Percentiles rank a stretch among this genome's conserved stretches.
Evolutionary conservation across 495 filamentous ascomycete species (phyloP).

Genomic region (Penicillium riverlandense): DNA sequence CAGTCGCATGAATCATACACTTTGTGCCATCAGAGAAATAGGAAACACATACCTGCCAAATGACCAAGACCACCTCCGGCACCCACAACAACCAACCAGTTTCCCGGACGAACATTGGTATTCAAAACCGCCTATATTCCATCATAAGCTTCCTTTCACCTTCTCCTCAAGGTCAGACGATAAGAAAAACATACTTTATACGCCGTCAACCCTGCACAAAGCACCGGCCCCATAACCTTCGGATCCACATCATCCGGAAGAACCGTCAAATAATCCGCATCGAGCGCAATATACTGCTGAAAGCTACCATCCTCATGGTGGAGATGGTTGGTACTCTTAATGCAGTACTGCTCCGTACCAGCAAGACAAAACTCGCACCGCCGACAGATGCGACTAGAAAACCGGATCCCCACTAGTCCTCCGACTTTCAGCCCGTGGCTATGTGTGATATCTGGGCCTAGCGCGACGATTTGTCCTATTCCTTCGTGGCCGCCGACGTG

Average conservation of each 20-base stretch:
- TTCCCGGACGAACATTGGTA: conserved; percentile 28
- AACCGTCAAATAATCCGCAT: conserved; percentile 39
- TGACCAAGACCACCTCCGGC: conserved; percentile 46
- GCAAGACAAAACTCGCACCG: conserved; percentile 42
- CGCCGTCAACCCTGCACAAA: conserved; percentile 37
- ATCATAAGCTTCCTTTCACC: neutral
- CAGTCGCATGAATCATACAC: neutral
- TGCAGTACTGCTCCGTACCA: conserved; percentile 39
- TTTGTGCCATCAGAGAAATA: neutral
- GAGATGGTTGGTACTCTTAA: conserved; percentile 39
- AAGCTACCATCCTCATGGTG: conserved; percentile 45
- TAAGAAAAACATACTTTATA: conserved; percentile 23
- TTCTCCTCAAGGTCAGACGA: neutral
- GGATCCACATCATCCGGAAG: conserved; percentile 41
- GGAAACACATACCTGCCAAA: conserved; percentile 26
- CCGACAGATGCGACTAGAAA: conserved; percentile 38
- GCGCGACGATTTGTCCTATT: conserved; percentile 33
- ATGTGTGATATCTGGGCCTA: conserved; percentile 28
- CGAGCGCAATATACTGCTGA: conserved; percentile 39
- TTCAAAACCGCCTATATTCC: conserved; percentile 30
- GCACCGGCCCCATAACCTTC: conserved; percentile 32
- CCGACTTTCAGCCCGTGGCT: conserved; percentile 27
- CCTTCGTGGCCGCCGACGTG: conserved; percentile 47
- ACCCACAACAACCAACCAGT: conserved; percentile 41
- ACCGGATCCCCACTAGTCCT: conserved; percentile 38